phyloP scores from a whole-genome alignment of 129 eudicot genomes.

The Pulicaria dysenterica region DNA sequence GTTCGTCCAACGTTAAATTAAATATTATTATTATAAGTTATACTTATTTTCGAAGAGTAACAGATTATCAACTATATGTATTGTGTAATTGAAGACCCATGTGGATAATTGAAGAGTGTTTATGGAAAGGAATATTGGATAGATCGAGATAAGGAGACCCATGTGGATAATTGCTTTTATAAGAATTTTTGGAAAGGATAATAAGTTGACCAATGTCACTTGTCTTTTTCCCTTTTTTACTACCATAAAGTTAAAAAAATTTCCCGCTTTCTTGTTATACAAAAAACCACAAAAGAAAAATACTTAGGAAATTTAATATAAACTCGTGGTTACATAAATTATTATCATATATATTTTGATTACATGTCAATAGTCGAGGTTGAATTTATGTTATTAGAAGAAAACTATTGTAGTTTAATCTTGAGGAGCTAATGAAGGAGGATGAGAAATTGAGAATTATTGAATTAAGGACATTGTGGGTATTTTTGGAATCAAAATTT shows the following conservation, averaged over 20 bases:
- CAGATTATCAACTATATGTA: not conserved
- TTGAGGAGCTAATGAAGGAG: too few relatives aligned
- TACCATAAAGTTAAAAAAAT: slow-evolving; percentile 7
- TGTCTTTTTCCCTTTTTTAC: slow-evolving; percentile 29
- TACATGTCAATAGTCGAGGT: too few relatives aligned
- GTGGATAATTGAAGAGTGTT: slow-evolving; percentile 28
- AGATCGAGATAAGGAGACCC: slow-evolving; percentile 33
- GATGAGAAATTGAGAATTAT: too few relatives aligned
- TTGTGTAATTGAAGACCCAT: slow-evolving; percentile 24
- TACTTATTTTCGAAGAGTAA: not conserved
- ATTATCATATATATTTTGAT: too few relatives aligned
- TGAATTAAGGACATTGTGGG: too few relatives aligned
- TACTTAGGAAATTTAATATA: not conserved
- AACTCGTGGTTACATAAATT: not conserved
- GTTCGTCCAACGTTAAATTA: too few relatives aligned
- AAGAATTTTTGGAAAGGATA: slow-evolving; percentile 30
- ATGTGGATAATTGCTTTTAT: slow-evolving; percentile 28
- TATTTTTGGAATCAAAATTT: too few relatives aligned
- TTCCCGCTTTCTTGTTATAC: too few relatives aligned
- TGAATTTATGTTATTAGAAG: too few relatives aligned
- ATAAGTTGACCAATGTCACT: slow-evolving; percentile 29
- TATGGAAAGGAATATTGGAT: slow-evolving; percentile 30
- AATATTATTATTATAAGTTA: too few relatives aligned
- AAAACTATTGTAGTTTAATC: too few relatives aligned
- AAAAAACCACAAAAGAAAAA: too few relatives aligned